Evolutionary conservation across 331 rosid genomes (phyloP).

Genomic region (Quercus tomentella): DNA sequence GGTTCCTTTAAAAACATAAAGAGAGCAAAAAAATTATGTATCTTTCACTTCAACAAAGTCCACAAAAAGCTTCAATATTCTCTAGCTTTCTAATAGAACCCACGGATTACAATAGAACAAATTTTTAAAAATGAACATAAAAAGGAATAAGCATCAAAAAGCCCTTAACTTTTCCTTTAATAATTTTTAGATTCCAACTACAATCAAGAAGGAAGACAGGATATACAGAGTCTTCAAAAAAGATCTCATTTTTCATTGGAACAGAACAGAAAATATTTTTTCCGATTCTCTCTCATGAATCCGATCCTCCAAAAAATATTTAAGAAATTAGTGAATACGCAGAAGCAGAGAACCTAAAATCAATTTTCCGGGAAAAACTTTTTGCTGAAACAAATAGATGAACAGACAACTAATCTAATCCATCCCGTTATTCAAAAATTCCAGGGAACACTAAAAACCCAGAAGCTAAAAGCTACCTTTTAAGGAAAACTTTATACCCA

Average conservation of each 20-base stretch:
- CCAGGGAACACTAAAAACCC: not conserved
- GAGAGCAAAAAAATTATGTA: not conserved
- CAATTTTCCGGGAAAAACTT: not conserved
- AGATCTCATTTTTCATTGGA: not conserved
- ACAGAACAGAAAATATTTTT: not conserved
- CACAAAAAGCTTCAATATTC: not conserved
- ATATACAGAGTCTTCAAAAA: constrained; percentile 8
- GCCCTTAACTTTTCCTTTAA: not conserved
- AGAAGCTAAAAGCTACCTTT: not conserved
- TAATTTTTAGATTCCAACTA: constrained; percentile 4
- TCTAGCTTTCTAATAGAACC: constrained; percentile 4
- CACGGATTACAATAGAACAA: not conserved
- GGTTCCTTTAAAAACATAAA: not conserved
- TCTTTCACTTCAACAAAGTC: constrained; percentile 7
- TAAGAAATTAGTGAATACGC: not conserved
- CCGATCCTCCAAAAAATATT: not conserved
- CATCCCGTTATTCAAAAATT: not conserved
- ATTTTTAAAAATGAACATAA: not conserved
- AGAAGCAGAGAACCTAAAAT: not conserved
- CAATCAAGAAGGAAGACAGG: not conserved
- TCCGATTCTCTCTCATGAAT: not conserved
- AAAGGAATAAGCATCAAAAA: not conserved
- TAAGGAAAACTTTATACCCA: not conserved
- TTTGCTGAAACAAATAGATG: not conserved
- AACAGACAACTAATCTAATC: not conserved